These are phyloP conservation scores for Ceriops tagal DNA, from an alignment of 345 rosid genomes.

Conservation along the genomic window DNA sequence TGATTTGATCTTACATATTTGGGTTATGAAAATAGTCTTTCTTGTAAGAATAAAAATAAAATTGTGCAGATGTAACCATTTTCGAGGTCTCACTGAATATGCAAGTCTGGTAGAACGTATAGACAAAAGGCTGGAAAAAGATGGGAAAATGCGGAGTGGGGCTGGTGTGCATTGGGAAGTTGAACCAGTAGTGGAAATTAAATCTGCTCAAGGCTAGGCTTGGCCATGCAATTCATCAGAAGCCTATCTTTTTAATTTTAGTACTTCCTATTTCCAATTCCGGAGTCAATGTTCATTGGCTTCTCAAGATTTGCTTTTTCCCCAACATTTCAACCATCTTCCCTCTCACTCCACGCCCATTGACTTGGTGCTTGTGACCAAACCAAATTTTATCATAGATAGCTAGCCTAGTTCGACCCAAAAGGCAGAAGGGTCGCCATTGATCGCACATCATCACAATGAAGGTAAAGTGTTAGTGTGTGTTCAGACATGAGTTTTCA, in stretches of 20 bases:
- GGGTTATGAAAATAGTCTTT: too few species aligned
- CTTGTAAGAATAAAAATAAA: too few species aligned
- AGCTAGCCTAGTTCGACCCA: too few species aligned
- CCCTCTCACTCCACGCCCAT: background rate
- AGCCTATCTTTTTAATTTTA: conserved; percentile 12
- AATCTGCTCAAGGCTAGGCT: conserved; percentile 2
- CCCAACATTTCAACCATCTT: background rate
- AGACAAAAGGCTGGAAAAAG: conserved; percentile 11
- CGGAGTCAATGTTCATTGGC: background rate
- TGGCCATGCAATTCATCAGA: conserved; percentile 45
- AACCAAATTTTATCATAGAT: background rate
- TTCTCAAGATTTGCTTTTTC: conserved; percentile 18
- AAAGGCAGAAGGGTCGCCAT: background rate
- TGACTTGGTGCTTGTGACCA: background rate
- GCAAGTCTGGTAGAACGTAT: background rate
- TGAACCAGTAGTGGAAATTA: conserved; percentile 40
- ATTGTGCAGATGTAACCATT: too few species aligned
- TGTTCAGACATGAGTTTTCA: background rate
- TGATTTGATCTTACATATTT: too few species aligned
- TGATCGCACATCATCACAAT: conserved; percentile 22
- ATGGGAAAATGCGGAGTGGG: conserved; percentile 8
- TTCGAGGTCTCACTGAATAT: too few species aligned
- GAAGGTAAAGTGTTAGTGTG: conserved; percentile 35
- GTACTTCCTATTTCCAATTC: background rate
- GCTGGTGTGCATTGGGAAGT: conserved; percentile 51